Conservation (phyloP, 192 early-diverging fungal species). For the Gryganskiella cystojenkinii region DNA sequence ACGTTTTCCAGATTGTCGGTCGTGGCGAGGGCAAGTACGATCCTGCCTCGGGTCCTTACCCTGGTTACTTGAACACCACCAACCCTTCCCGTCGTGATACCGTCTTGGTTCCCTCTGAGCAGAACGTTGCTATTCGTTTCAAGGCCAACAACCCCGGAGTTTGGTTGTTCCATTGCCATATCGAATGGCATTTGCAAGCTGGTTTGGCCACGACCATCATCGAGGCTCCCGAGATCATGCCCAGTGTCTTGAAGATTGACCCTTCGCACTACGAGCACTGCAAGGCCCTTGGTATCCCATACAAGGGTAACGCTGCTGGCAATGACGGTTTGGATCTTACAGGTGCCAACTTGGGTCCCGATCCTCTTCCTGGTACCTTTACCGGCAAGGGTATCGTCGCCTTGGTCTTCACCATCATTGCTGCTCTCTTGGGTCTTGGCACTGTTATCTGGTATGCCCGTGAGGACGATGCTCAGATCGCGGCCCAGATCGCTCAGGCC, state of each 20-base stretch:
- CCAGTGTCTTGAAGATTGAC: constrained; percentile 58
- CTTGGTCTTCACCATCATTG: constrained; percentile 74
- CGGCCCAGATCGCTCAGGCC: constrained; percentile 38
- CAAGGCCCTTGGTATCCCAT: constrained; percentile 62
- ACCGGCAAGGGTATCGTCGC: constrained; percentile 76
- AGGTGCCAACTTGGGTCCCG: constrained; percentile 64
- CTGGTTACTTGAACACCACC: constrained; percentile 52
- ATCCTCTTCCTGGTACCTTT: constrained; percentile 66
- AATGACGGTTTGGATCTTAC: constrained; percentile 71
- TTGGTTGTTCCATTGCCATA: constrained; percentile 92
- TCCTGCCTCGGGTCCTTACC: constrained; percentile 40
- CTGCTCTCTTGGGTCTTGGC: constrained; percentile 78
- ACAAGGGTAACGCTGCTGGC: constrained; percentile 79
- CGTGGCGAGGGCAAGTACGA: constrained; percentile 68
- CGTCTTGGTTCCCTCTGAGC: constrained; percentile 72
- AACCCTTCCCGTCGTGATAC: constrained; percentile 83
- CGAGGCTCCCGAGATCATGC: constrained; percentile 77
- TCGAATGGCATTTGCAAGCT: constrained; percentile 78
- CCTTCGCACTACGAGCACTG: constrained; percentile 67
- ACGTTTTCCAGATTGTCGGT: constrained; percentile 82
- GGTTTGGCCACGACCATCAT: constrained; percentile 78
- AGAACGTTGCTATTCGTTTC: constrained; percentile 79
- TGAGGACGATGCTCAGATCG: constrained; percentile 42
- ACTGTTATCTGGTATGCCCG: constrained; percentile 82
- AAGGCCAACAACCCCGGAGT: constrained; percentile 83